Evolutionary conservation across 2,329 filamentous ascomycete genomes (phyloP).

Genomic region (Tolypocladium tropicale): DNA sequence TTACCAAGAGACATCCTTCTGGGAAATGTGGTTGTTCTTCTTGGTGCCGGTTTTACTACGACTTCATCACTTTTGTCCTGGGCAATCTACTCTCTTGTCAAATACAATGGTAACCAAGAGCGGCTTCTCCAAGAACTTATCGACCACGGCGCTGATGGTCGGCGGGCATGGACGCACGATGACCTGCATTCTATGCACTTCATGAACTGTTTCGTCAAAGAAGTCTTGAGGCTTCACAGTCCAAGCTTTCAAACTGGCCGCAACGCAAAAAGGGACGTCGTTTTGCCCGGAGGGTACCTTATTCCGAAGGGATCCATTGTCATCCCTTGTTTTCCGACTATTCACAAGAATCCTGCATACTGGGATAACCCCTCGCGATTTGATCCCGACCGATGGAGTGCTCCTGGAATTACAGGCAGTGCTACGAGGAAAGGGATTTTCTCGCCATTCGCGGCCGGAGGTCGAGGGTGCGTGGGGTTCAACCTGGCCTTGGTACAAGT

Average conservation of each 20-base stretch:
- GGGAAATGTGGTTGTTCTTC: slow-evolving; percentile 31
- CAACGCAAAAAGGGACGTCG: slow-evolving; percentile 38
- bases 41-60: slow-evolving; percentile 45
- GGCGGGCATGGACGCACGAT: slow-evolving; percentile 25
- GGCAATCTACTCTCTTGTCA: slow-evolving; percentile 39
- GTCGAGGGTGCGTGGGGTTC: slow-evolving; percentile 47
- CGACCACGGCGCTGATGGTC: slow-evolving; percentile 5
- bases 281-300: slow-evolving; percentile 45
- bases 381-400: slow-evolving; percentile 47
- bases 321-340: slow-evolving; percentile 34
- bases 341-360: slow-evolving; percentile 36
- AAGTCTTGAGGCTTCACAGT: slow-evolving; percentile 45
- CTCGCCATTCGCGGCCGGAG: slow-evolving; percentile 44
- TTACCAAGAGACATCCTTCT: slow-evolving; percentile 23
- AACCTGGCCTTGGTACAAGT: slow-evolving; percentile 49
- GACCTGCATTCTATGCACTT: slow-evolving; percentile 32
- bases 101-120: slow-evolving; percentile 41
- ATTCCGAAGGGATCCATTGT: slow-evolving; percentile 37
- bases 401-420: slow-evolving; percentile 30
- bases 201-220: slow-evolving; percentile 45
- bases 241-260: slow-evolving; percentile 47
- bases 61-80: slow-evolving; percentile 43
- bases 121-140: slow-evolving; percentile 43
- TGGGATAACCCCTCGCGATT: slow-evolving; percentile 46
- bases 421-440: slow-evolving; percentile 34